phyloP scores from a whole-genome alignment of 805 yeast species.

The Yarrowia sp. region DNA sequence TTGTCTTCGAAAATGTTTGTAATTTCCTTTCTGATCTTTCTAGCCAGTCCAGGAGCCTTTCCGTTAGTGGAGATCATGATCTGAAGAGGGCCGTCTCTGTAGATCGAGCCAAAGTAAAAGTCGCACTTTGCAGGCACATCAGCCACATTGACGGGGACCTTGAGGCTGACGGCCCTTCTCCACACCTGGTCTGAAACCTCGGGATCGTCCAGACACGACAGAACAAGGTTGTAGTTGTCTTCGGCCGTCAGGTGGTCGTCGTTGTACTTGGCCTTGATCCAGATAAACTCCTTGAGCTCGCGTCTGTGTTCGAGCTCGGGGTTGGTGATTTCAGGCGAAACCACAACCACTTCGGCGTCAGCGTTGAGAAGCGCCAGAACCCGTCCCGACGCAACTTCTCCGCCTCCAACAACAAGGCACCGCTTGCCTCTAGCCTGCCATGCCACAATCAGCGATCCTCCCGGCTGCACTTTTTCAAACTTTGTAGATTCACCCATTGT shows the following conservation, averaged over 20 bases:
- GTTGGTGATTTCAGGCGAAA: slow-evolving; percentile 63
- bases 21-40: slow-evolving; percentile 64
- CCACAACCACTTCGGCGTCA: slow-evolving; percentile 71
- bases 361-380: slow-evolving; percentile 72
- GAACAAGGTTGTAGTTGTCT: slow-evolving; percentile 64
- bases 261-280: slow-evolving; percentile 45
- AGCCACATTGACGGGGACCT: slow-evolving; percentile 74
- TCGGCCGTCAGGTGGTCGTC: slow-evolving; percentile 46
- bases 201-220: slow-evolving; percentile 79
- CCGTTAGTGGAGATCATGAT: slow-evolving; percentile 87
- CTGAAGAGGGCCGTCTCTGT: slow-evolving; percentile 73
- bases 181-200: slow-evolving; percentile 63
- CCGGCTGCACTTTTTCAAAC: slow-evolving; percentile 39
- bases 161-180: slow-evolving; percentile 55
- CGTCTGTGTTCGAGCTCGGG: slow-evolving; percentile 39
- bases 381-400: slow-evolving; percentile 71
- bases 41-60: slow-evolving; percentile 76
- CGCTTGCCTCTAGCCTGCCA: slow-evolving; percentile 74
- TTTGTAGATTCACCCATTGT: background rate
- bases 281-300: slow-evolving; percentile 42
- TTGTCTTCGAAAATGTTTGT: slow-evolving; percentile 46
- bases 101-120: slow-evolving; percentile 83
- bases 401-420: slow-evolving; percentile 76
- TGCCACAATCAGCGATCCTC: slow-evolving; percentile 69
- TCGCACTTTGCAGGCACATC: slow-evolving; percentile 86